Base-by-base conservation (phyloP, 2,329 filamentous ascomycete genomes). In the Apiospora marii region DNA sequence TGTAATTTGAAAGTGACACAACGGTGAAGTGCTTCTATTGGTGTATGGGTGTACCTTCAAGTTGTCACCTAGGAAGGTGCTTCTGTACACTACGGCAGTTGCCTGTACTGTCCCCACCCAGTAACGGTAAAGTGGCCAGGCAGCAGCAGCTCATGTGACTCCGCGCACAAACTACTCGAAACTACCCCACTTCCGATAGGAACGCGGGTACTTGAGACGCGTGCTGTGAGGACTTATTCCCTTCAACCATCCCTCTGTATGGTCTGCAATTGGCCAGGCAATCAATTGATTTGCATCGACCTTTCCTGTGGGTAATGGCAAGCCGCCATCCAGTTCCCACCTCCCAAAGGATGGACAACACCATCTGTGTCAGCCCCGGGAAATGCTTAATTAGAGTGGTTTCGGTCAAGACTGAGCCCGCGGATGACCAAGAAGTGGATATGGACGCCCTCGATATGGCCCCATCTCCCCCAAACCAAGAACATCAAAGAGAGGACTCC, bases 101-200 rank as follows among this genome's bases (percentile, higher is more conserved):
- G 53, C 53, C 37, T 8, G 1, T 41, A 19, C 46, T n/a, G 16
- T 51, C 10, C 22, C n/a, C 10, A 24, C 8, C n/a, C 34, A 16
- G 16, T 34, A 34, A 58, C 8, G 27, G 4, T 51, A n/a, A 14
- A 51, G 51, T 19, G 27, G 27, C 51, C 8, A 7, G 22, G 48
- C 19, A 64, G 58, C 58, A 64, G 34, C 58, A 41, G 10, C 58
- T 64, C 58, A 64, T 64, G 58, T 64, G 58, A 64, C 16, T 5
- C 19, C 58, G 58, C 22, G 58, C 34, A 64, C 58, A 13, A 64
- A 5, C 34, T 64, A n/a, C 34, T 64, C 2, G 13, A 24, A 41
- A 41, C 34, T 41, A 64, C 58, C 34, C 34, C 22, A 64, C 58
- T 41, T 61, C 49, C 5, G 24, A 27, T 24, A 12, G 49, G 53